Base-by-base conservation (phyloP, 768 basidiomycete species). In the Agrocybe pediades region DNA sequence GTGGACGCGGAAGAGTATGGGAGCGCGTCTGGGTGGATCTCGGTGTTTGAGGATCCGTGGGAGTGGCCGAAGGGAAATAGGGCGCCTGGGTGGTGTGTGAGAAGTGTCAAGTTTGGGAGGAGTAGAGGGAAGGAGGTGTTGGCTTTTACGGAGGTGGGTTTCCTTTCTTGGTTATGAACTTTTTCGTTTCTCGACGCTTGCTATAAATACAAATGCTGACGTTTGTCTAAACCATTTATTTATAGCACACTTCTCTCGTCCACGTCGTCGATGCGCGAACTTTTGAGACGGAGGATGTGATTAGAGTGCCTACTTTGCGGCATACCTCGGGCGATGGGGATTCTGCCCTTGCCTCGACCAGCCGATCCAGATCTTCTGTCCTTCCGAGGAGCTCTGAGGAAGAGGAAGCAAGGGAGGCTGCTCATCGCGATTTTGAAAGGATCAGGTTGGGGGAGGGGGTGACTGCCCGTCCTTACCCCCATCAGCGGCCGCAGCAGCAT, bases 251-350 rank as follows among this genome's bases (percentile, higher is more conserved):
- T 1, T 87, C 82, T 25, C 69, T 88, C 30, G 67, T 96, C 7
- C 95, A 97, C 62, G 76, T 95, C 52, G 75, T 96, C 45, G 95
- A 97, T 63, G 92, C 93, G 3, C 79, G 85, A 41, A 95, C 92
- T 0, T 95, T 95, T 61, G 86, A 92, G 64, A 81, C 80, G 6
- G 86, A 89, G 56, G 85, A 90, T 55, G 77, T 87, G 16, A 67
- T 91, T 17, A 81, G 76, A 49, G 77, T 88, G 41, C 86, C 86
- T 3, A 69, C 69, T 19, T 45, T 63, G 30, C n/a, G 48, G 17
- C 17, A 45, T 17, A 55, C 56, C 25, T 41, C 54, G n/a, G n/a
- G n/a, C 25, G 21, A 11, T 19, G 41, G 24, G 17, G 16, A 15
- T 42, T n/a, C 16, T 51, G 5, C 50, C 11, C n/a, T 42, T 20